These are phyloP conservation scores for Evernia prunastri DNA, from an alignment of 495 filamentous ascomycete genomes.

Conservation along the genomic window DNA sequence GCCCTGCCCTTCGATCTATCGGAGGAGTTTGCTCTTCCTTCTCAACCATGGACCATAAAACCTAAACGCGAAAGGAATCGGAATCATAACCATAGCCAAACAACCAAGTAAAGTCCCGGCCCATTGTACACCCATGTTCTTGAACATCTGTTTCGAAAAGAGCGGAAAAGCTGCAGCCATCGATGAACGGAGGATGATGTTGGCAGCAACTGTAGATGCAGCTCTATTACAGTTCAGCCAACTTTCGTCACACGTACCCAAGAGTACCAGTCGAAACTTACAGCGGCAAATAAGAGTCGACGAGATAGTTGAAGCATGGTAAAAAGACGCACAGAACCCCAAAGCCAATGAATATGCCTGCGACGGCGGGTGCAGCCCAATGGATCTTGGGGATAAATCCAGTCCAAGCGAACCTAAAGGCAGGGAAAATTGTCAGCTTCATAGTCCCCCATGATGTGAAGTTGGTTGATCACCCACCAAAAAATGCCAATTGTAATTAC, in stretches of 20 bases:
- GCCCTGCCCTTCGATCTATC: no score
- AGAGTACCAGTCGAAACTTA: no score
- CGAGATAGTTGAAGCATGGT: conserved; percentile 56
- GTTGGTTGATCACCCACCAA: conserved; percentile 55
- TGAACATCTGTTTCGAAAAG: conserved; percentile 29
- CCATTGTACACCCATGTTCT: conserved; percentile 34
- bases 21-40: conserved; percentile 23
- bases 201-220: conserved; percentile 59
- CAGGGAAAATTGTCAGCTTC: conserved; percentile 24
- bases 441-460: conserved; percentile 22
- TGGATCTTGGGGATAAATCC: conserved; percentile 10
- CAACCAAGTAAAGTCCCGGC: conserved; percentile 34
- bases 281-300: conserved; percentile 55
- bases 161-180: conserved; percentile 54
- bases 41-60: conserved; percentile 34
- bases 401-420: no score
- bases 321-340: conserved; percentile 54
- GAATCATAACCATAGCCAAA: conserved; percentile 34
- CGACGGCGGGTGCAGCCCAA: conserved; percentile 47
- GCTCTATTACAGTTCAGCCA: conserved; percentile 22
- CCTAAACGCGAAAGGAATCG: conserved; percentile 27
- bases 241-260: no score
- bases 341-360: conserved; percentile 45
- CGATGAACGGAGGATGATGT: conserved; percentile 57
- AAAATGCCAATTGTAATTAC: conserved; percentile 54